Evolutionary conservation across 176 grass and related monocot genomes (phyloP).

Genomic region (Zizania latifolia): DNA sequence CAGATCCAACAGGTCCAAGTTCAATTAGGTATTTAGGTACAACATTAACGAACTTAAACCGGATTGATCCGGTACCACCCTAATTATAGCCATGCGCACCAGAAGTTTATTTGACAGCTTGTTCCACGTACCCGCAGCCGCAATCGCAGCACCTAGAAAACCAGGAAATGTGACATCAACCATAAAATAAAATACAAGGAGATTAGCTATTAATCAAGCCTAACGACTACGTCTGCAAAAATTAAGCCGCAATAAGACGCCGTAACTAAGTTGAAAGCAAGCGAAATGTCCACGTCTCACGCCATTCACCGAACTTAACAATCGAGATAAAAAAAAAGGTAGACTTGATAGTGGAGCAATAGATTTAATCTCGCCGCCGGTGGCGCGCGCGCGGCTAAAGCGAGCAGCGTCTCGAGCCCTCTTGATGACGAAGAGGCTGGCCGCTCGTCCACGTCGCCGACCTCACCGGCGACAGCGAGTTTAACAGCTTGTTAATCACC

Average conservation of each 20-base stretch:
- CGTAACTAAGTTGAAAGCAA: background rate
- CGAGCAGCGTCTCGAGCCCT: slow-evolving; percentile 1
- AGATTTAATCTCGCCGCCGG: background rate
- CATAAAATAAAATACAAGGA: background rate
- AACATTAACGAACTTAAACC: too few species aligned
- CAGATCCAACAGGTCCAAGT: too few species aligned
- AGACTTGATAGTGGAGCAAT: background rate
- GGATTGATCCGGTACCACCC: too few species aligned
- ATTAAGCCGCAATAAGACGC: too few species aligned
- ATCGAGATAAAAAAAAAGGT: background rate
- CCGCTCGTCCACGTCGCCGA: slow-evolving; percentile 8
- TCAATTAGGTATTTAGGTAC: too few species aligned
- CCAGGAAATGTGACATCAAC: background rate
- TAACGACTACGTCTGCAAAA: too few species aligned
- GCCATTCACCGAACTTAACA: background rate
- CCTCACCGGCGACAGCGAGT: slow-evolving; percentile 31
- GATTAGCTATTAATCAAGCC: background rate
- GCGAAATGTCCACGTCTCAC: background rate
- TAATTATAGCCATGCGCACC: too few species aligned
- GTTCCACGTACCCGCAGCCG: background rate
- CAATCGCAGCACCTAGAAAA: background rate
- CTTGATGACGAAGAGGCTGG: background rate
- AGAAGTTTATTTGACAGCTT: too few species aligned
- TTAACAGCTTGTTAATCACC: too few species aligned
- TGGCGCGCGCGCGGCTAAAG: background rate